Evolutionary conservation across 257 asterid genomes (phyloP), one percentile per base, ranked within the genome.

Genomic region (Handroanthus guayacan): DNA sequence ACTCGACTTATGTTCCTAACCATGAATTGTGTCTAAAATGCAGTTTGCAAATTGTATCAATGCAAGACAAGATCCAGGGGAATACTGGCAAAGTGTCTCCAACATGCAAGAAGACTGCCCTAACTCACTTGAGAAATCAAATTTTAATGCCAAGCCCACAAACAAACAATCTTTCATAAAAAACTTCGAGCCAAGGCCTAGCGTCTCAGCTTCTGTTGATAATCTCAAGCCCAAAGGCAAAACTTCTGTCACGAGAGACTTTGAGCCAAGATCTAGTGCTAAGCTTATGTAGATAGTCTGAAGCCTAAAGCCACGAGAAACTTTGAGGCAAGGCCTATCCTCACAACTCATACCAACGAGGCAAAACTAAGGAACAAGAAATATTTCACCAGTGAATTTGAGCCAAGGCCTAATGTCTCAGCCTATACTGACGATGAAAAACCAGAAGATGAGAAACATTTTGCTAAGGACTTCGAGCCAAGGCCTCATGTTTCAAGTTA

Each of bases 321-420:
- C 4, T 79, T 78, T 37, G 78, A 78, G 37, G 78, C 75, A n/a
- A 71, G 64, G 38, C 82, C 78, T 36, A 78, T 41, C 36, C 3
- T 39, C 51, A 41, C 78, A 7, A 58, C 54, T 11, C 64, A 78
- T 60, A 52, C 1, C 12, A 31, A 37, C 17, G 71, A 69, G 0
- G 12, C 13, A 2, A 50, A 50, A 37, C 43, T 20, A 12, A 43
- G 13, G 12, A 57, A 47, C 0, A 6, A 67, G 8, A 67, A 55
- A 34, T 25, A 14, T 31, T 54, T 37, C 0, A 20, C 16, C 1
- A 65, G 41, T 18, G 76, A 5, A 5, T 41, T 41, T 39, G 44
- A 39, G 44, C 44, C 44, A 2, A 4, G 2, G 7, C 44, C 44
- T 39, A 39, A 39, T 39, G 44, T 39, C 44, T 39, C 44, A 39